phyloP scores from a whole-genome alignment of 2,329 filamentous ascomycete species.

The Colletotrichum sidae region DNA sequence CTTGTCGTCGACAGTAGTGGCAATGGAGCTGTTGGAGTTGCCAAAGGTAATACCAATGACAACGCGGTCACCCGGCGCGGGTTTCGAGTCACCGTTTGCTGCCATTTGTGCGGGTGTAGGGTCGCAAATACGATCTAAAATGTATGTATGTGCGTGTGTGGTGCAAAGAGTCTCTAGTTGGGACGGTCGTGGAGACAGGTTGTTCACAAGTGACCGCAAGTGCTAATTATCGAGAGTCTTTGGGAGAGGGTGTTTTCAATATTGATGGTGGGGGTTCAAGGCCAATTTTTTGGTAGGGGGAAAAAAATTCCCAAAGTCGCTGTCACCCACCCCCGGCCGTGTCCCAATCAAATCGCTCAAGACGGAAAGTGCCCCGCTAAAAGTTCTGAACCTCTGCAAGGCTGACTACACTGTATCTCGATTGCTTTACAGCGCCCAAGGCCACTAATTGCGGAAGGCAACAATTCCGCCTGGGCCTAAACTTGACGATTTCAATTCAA shows the following conservation, averaged over 20 bases:
- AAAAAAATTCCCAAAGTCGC: constrained; percentile 33
- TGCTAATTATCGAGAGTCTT: constrained; percentile 21
- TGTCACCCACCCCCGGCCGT: constrained; percentile 23
- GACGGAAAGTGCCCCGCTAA: constrained; percentile 36
- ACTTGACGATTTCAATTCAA: constrained; percentile 17
- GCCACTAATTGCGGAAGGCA: constrained; percentile 4
- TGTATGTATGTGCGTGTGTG: neutral
- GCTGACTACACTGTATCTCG: constrained; percentile 16
- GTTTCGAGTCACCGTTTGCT: constrained; percentile 56
- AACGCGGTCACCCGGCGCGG: constrained; percentile 68
- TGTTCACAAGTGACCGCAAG: constrained; percentile 17
- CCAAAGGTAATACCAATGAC: constrained; percentile 98
- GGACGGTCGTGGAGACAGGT: constrained; percentile 2
- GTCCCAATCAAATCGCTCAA: constrained; percentile 30
- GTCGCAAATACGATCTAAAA: constrained; percentile 19
- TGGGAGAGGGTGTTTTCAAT: constrained; percentile 27
- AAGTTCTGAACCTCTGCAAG: constrained; percentile 40
- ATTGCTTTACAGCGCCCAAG: neutral
- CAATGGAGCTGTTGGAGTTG: constrained; percentile 98
- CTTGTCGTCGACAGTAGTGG: constrained; percentile 92
- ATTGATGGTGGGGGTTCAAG: constrained; percentile 38
- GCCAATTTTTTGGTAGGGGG: constrained; percentile 33
- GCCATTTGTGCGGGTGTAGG: constrained; percentile 52
- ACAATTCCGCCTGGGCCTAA: neutral
- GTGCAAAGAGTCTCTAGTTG: neutral